These are phyloP conservation scores for Piper betle DNA, from an alignment of 164 flowering plant species.

Conservation along the genomic window DNA sequence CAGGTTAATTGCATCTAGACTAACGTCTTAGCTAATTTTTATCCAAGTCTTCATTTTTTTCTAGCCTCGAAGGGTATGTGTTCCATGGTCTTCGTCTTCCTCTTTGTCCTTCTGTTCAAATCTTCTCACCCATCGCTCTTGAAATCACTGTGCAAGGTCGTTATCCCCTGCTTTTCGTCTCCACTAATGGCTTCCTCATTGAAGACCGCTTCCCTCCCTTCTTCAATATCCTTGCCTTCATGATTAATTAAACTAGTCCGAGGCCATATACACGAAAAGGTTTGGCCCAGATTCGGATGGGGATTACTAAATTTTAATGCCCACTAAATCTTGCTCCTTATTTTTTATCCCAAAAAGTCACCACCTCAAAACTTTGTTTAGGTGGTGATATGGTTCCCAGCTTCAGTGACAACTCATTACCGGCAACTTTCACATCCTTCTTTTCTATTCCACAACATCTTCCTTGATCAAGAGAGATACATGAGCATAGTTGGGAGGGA, in stretches of 20 bases:
- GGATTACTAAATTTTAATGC: too few relatives aligned
- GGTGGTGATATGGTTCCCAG: too few relatives aligned
- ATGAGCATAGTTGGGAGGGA: neutral
- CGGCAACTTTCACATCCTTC: neutral
- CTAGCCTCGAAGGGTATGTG: neutral
- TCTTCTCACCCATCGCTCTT: neutral
- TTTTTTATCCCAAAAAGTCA: too few relatives aligned
- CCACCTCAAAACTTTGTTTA: too few relatives aligned
- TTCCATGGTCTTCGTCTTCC: neutral
- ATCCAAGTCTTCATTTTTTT: neutral
- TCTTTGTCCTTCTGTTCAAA: too few relatives aligned
- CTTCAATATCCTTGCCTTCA: neutral
- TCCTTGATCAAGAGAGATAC: neutral
- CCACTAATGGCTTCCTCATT: neutral
- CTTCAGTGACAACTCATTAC: neutral
- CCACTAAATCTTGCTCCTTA: too few relatives aligned
- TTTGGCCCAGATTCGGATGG: too few relatives aligned
- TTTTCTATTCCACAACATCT: too few relatives aligned
- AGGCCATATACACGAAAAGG: too few relatives aligned
- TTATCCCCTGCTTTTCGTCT: neutral
- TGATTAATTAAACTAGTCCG: too few relatives aligned
- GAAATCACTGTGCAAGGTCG: neutral
- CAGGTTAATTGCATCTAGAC: neutral
- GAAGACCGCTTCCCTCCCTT: neutral
- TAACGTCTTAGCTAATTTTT: neutral